Evolutionary conservation across 495 filamentous ascomycete species (phyloP), one percentile per base, ranked within the genome.

Genomic region (Venustampulla echinocandica): DNA sequence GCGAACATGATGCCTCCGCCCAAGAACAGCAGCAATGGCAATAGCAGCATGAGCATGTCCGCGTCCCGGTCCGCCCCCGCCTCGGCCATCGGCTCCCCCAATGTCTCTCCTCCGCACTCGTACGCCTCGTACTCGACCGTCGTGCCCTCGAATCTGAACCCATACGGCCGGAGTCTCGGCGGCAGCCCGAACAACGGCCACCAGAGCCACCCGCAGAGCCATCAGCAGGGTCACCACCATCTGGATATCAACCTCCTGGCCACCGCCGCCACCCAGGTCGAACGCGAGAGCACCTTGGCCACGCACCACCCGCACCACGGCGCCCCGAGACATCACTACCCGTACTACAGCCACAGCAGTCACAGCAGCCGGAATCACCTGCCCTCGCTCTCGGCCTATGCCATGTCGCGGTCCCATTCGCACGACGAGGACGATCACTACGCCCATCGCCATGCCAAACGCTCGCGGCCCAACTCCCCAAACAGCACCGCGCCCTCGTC

Each of bases 401-500:
- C 89, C 56, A 95, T 98, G 89, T 90, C 86, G 30, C 76, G 93
- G 25, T 84, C 88, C 50, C 87, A 92, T 64, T 94, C 89, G 10
- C 80, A 90, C 55, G 90, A 96, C 43, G 84, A 87, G 0, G 84
- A 90, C 32, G 87, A 85, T 50, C 70, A 78, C 49, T 80, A 80
- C 53, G 63, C 64, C n/a, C 77, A 83, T 58, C 79, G 86, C 28
- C 77, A 81, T 46, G 78, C 81, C 23, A 95, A 95, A 71, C 79
- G 85, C 36, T 95, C 90, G 44, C 72, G 92, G 46, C 92, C 92
- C 28, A 88, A 86, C 62, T 95, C 93, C 3, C 93, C 92, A 13
- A 83, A 87, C 63, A 95, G 88, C 32, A 97, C 92, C 2, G 90
- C 90, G 17, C 92, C 92, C 21, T 93, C 90, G 21, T 97, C 92